phyloP scores from a whole-genome alignment of 371 early-diverging fungal species.

The Mortierella sp. region DNA sequence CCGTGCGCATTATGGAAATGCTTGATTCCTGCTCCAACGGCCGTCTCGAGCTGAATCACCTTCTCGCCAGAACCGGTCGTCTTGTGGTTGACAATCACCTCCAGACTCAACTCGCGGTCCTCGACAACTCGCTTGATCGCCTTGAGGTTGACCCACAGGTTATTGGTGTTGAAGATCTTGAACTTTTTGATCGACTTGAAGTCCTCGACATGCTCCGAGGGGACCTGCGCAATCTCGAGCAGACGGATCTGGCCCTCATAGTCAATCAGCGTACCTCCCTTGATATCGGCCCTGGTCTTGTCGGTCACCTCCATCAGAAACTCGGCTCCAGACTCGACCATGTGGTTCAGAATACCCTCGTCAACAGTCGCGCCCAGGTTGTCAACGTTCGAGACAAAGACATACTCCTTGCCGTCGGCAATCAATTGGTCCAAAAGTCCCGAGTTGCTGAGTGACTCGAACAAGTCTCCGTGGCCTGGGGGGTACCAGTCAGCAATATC shows the following conservation, averaged over 20 bases:
- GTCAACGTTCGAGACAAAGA: constrained; percentile 99
- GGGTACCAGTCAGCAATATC: constrained; percentile 83
- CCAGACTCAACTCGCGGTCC: constrained; percentile 87
- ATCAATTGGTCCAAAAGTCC: constrained; percentile 97
- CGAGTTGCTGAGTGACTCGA: constrained; percentile 92
- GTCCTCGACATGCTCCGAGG: constrained; percentile 97
- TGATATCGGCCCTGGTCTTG: constrained; percentile 99
- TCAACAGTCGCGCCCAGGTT: constrained; percentile 99
- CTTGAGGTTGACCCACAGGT: constrained; percentile 97
- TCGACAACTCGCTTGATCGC: constrained; percentile 97
- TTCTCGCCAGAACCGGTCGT: constrained; percentile 87
- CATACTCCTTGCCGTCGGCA: constrained; percentile 97
- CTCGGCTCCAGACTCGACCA: constrained; percentile 92
- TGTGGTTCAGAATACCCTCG: constrained; percentile 91
- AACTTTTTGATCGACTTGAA: constrained; percentile 99
- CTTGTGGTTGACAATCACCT: constrained; percentile 99
- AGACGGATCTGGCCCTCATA: constrained; percentile 96
- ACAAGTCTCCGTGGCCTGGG: constrained; percentile 99
- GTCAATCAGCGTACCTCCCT: constrained; percentile 99
- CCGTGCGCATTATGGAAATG: constrained; percentile 98
- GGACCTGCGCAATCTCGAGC: constrained; percentile 99
- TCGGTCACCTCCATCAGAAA: constrained; percentile 99
- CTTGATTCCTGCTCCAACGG: constrained; percentile 99
- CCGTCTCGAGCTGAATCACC: constrained; percentile 99
- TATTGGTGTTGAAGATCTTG: constrained; percentile 99